phyloP scores from a whole-genome alignment of 2,329 filamentous ascomycete species.

The Paecilomyces dactylethromorphus region DNA sequence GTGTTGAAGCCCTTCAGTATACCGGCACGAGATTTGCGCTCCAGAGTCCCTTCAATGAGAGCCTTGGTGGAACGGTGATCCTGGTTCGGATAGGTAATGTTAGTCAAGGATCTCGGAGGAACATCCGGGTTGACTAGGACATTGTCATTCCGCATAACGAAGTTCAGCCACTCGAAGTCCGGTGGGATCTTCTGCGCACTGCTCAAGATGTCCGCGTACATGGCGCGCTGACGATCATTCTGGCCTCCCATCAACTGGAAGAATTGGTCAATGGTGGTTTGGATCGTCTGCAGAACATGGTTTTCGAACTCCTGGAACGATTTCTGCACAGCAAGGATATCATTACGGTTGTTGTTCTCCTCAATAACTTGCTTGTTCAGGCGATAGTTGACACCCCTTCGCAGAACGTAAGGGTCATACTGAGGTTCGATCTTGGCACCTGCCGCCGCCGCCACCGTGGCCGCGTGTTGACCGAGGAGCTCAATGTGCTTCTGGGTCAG shows the following conservation, averaged over 20 bases:
- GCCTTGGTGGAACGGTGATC: constrained; percentile 72
- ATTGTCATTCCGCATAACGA: constrained; percentile 63
- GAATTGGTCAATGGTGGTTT: constrained; percentile 77
- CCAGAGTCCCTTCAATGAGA: constrained; percentile 78
- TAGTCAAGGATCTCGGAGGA: constrained; percentile 64
- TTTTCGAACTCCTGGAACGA: constrained; percentile 83
- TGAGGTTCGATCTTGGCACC: constrained; percentile 63
- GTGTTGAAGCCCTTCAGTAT: constrained; percentile 71
- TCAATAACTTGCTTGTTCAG: constrained; percentile 86
- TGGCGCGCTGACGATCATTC: constrained; percentile 69
- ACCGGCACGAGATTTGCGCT: constrained; percentile 77
- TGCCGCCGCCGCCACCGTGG: constrained; percentile 64
- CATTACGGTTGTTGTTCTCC: constrained; percentile 93
- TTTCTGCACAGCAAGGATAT: constrained; percentile 84
- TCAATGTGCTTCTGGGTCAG: constrained; percentile 94
- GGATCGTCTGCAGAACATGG: constrained; percentile 75
- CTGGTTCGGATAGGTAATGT: constrained; percentile 82
- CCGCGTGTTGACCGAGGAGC: constrained; percentile 78
- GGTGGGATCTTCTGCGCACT: constrained; percentile 69
- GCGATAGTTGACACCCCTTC: constrained; percentile 73
- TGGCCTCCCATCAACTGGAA: constrained; percentile 73
- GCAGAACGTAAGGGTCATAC: constrained; percentile 84
- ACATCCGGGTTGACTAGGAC: constrained; percentile 72
- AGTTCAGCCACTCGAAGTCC: constrained; percentile 89
- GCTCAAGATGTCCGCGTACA: constrained; percentile 78